Conservation (phyloP, 1,139 yeast species). For the Candida frijolesensis region DNA sequence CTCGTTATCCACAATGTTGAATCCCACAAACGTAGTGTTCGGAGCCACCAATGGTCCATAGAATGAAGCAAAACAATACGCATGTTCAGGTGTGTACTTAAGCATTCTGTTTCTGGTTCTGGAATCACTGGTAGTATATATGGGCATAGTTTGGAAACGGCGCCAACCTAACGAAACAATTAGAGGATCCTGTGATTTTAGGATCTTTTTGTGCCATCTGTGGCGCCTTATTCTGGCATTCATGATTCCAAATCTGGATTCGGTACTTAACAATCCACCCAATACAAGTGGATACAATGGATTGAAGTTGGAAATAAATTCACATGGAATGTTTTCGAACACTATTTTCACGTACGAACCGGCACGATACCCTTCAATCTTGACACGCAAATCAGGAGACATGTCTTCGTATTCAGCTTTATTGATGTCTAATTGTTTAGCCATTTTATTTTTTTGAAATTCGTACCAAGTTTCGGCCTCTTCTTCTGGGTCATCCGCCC, state of each 20-base stretch:
- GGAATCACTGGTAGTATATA: conserved; percentile 95
- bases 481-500: conserved; percentile 72
- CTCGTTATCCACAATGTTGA: conserved; percentile 80
- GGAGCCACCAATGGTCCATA: conserved; percentile 98
- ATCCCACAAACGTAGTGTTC: conserved; percentile 95
- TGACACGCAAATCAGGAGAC: conserved; percentile 73
- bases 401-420: conserved; percentile 73
- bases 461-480: conserved; percentile 97
- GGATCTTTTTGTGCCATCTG: conserved; percentile 97
- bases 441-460: conserved; percentile 93
- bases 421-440: conserved; percentile 93
- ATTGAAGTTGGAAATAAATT: conserved; percentile 82
- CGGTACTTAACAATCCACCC: conserved; percentile 90
- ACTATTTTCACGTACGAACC: conserved; percentile 94
- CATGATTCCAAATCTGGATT: conserved; percentile 89
- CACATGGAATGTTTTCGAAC: conserved; percentile 84
- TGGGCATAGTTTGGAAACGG: conserved; percentile 94
- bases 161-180: conserved; percentile 97
- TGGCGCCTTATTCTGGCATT: conserved; percentile 96
- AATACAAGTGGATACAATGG: conserved; percentile 83
- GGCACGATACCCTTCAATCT: conserved; percentile 89
- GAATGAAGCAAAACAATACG: conserved; percentile 93
- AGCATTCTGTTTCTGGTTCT: conserved; percentile 97
- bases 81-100: conserved; percentile 97
- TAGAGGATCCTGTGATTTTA: conserved; percentile 94